A percentile compares a stretch with the other conserved stretches of the same genome.
Evolutionary conservation across 2,329 filamentous ascomycete species (phyloP).

Genomic region (Teratosphaeria destructans): DNA sequence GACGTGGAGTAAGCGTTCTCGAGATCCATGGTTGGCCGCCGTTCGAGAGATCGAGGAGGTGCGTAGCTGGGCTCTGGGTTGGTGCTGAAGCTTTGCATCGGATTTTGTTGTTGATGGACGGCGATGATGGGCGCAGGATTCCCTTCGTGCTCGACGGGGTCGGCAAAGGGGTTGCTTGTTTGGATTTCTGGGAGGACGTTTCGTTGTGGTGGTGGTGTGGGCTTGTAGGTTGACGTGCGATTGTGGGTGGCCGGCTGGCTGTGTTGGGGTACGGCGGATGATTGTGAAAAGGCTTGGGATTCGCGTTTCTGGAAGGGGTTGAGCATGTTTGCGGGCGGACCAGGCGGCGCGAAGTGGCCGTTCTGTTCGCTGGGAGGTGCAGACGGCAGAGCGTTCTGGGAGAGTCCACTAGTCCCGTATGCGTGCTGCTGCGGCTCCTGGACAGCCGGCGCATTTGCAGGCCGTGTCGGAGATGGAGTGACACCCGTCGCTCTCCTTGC

Average conservation of each 20-base stretch:
- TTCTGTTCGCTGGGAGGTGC: slow-evolving; percentile 2
- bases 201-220: slow-evolving; percentile 2
- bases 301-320: slow-evolving; percentile 1
- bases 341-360: slow-evolving; percentile 11
- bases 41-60: neutral
- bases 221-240: slow-evolving; percentile 5
- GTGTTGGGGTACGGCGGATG: neutral
- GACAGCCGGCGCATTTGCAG: slow-evolving; percentile 2
- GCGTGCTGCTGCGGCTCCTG: neutral
- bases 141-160: slow-evolving; percentile 28
- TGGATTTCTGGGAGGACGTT: slow-evolving; percentile 1
- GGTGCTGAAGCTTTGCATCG: slow-evolving; percentile 12
- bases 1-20: slow-evolving; percentile 13
- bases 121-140: slow-evolving; percentile 16
- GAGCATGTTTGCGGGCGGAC: slow-evolving; percentile 11
- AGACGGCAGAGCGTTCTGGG: neutral
- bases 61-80: slow-evolving; percentile 7
- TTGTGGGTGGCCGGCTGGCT: slow-evolving; percentile 1
- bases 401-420: neutral
- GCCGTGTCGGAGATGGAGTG: slow-evolving; percentile 12
- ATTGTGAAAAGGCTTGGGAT: neutral
- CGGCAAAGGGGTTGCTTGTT: slow-evolving; percentile 32
- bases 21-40: slow-evolving; percentile 14
- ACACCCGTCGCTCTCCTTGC: slow-evolving; percentile 39
- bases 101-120: slow-evolving; percentile 3